These are phyloP conservation scores for Opeltia flavorubescens DNA, from an alignment of 495 filamentous ascomycete species.

Conservation along the genomic window DNA sequence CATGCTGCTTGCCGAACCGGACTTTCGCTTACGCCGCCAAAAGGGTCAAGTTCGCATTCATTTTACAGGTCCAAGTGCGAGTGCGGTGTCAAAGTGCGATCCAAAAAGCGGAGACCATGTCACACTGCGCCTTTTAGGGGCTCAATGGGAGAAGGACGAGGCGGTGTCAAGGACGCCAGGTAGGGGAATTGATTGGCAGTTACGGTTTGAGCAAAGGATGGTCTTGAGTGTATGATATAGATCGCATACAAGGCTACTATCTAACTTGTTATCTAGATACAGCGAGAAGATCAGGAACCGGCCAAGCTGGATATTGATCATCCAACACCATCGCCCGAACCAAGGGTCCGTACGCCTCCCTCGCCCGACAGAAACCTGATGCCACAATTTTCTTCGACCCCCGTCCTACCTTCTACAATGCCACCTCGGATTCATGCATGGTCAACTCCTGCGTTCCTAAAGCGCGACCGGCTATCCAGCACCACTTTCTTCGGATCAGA, in stretches of 20 bases:
- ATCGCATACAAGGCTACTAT: neutral
- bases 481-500: conserved; percentile 41
- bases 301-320: conserved; percentile 35
- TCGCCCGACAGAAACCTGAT: neutral
- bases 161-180: conserved; percentile 41
- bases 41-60: conserved; percentile 74
- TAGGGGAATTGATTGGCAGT: conserved; percentile 58
- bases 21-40: conserved; percentile 65
- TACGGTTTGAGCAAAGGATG: conserved; percentile 44
- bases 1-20: conserved; percentile 70
- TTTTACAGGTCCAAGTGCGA: conserved; percentile 59
- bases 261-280: conserved; percentile 17
- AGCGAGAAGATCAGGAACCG: conserved; percentile 19
- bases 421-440: conserved; percentile 28
- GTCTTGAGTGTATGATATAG: conserved; percentile 39
- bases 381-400: neutral
- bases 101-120: conserved; percentile 69
- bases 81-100: conserved; percentile 46
- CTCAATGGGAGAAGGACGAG: conserved; percentile 39
- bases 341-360: conserved; percentile 3
- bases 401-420: neutral
- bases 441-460: conserved; percentile 66
- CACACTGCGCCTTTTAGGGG: conserved; percentile 50
- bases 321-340: conserved; percentile 16
- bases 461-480: conserved; percentile 45